phyloP scores from a whole-genome alignment of 1,284 basidiomycete genomes.

The Trichosporon faecale region DNA sequence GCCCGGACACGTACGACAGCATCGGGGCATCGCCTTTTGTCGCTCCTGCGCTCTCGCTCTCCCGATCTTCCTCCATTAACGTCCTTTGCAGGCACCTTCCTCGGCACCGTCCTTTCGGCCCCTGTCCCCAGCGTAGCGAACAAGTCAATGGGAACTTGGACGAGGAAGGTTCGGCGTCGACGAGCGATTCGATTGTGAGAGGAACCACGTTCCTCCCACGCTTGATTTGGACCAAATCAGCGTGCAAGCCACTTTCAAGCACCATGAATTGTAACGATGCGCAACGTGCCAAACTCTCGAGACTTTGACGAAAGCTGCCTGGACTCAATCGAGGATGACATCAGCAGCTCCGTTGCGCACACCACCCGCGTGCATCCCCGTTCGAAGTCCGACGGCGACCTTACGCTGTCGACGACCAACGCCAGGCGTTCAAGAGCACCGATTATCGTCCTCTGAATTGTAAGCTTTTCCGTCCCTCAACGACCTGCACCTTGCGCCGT shows the following conservation, averaged over 20 bases:
- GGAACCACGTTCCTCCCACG: not conserved
- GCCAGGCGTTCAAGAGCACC: no score
- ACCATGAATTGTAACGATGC: not conserved
- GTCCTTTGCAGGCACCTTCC: not conserved
- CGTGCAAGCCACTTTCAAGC: not conserved
- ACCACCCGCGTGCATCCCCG: not conserved
- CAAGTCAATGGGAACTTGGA: not conserved
- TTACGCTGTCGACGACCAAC: no score
- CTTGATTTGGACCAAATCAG: not conserved
- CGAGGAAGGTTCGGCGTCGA: not conserved
- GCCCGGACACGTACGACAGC: not conserved
- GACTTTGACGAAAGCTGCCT: not conserved
- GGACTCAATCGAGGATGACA: not conserved
- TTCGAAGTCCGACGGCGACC: not conserved
- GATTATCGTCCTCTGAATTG: no score
- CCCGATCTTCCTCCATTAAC: not conserved
- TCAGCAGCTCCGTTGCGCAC: not conserved
- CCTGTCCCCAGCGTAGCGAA: no score
- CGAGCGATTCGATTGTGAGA: not conserved
- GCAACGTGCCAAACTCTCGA: not conserved
- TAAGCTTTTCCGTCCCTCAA: not conserved
- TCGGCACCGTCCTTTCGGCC: not conserved
- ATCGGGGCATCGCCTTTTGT: not conserved
- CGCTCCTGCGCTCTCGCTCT: not conserved
- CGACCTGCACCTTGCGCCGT: not conserved